Percentiles rank a stretch among this genome's conserved stretches.
phyloP scores from a whole-genome alignment of 208 protist genomes.

The Leishmania gerbilli region DNA sequence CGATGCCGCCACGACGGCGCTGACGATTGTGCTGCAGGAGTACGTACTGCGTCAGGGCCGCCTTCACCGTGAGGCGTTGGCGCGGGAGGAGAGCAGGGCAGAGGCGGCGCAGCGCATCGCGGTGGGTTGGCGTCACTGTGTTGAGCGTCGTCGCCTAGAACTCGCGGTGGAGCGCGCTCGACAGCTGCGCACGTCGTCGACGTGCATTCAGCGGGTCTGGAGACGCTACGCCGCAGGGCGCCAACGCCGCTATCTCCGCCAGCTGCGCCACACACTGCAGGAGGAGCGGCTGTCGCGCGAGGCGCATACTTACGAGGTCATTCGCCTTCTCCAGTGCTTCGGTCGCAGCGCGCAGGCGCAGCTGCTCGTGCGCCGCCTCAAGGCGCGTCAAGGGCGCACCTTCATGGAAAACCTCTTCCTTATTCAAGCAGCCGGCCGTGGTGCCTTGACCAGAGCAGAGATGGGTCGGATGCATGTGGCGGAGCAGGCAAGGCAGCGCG shows the following conservation, averaged over 20 bases:
- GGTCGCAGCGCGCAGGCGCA: constrained; percentile 47
- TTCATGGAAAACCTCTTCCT: constrained; percentile 43
- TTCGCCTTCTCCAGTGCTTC: constrained; percentile 50
- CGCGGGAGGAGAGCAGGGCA: constrained; percentile 7
- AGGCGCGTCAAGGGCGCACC: constrained; percentile 49
- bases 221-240: constrained; percentile 43
- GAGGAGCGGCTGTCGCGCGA: constrained; percentile 50
- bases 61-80: constrained; percentile 27
- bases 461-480: constrained; percentile 5
- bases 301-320: constrained; percentile 28
- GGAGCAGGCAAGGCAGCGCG: constrained; percentile 15
- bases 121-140: constrained; percentile 31
- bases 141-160: constrained; percentile 43
- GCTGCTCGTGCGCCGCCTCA: constrained; percentile 30
- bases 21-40: constrained; percentile 55
- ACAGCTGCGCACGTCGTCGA: constrained; percentile 38
- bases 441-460: constrained; percentile 24
- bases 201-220: constrained; percentile 49
- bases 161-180: constrained; percentile 38
- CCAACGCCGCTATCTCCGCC: constrained; percentile 62
- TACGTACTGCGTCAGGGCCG: constrained; percentile 38
- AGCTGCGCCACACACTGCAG: constrained; percentile 35
- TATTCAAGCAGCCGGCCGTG: constrained; percentile 48
- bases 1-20: constrained; percentile 27
- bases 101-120: constrained; percentile 54